These are phyloP conservation scores for Dalbergia oliveri DNA, from an alignment of 306 rosid species.

Conservation along the genomic window DNA sequence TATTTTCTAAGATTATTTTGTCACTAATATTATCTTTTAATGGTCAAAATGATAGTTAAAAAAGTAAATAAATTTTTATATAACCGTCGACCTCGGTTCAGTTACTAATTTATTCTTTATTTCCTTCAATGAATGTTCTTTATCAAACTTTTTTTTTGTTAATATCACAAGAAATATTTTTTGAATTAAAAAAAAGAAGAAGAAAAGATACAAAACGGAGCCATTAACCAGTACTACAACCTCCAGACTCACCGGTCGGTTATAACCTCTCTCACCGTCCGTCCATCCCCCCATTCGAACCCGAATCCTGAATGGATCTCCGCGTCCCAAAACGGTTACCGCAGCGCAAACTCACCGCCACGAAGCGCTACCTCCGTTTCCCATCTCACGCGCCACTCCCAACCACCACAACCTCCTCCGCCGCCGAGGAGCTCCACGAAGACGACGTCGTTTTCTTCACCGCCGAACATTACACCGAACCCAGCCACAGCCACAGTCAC, in stretches of 20 bases:
- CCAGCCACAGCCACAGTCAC: constrained; percentile 26
- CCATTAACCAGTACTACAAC: neutral
- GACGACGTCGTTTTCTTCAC: constrained; percentile 73
- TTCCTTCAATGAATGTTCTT: too few species aligned
- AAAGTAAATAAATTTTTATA: too few species aligned
- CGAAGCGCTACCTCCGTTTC: constrained; percentile 48
- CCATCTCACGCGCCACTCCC: constrained; percentile 35
- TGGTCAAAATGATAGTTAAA: too few species aligned
- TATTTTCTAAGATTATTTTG: too few species aligned
- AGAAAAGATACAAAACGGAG: neutral
- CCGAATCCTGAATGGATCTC: constrained; percentile 25
- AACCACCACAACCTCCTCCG: constrained; percentile 2
- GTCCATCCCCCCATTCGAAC: neutral
- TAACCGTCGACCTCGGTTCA: too few species aligned
- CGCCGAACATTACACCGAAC: constrained; percentile 46
- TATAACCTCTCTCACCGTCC: neutral
- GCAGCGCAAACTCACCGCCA: constrained; percentile 1
- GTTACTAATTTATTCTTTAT: too few species aligned
- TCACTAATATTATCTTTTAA: too few species aligned
- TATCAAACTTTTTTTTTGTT: too few species aligned
- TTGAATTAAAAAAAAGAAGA: neutral
- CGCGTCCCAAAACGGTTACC: constrained; percentile 13
- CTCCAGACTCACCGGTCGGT: neutral
- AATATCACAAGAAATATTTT: too few species aligned
- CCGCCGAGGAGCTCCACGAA: constrained; percentile 64